Evolutionary conservation across 73 alveolate genomes (phyloP), one percentile per base, ranked within the genome.

Genomic region (Uronychia setigera): DNA sequence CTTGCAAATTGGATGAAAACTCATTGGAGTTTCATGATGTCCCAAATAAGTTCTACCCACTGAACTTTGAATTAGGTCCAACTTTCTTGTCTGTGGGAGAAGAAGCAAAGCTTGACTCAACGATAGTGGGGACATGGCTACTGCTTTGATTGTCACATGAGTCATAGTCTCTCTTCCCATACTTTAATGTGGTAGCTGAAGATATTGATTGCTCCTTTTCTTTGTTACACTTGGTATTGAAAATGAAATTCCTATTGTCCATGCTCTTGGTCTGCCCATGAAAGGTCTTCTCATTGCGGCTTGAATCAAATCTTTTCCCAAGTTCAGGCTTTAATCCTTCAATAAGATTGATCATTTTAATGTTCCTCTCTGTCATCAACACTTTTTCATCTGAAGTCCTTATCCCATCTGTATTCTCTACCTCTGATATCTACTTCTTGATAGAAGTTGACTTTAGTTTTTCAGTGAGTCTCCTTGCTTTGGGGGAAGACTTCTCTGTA

Each of bases 371-470:
- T n/a, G n/a, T n/a, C n/a, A 46, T 5, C 19, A 46, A 19, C n/a
- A n/a, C n/a, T n/a, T n/a, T n/a, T n/a, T n/a, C n/a, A n/a, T n/a
- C 67, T 46, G 67, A 46, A 19, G 67, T 46, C 67, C 67, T 46
- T n/a, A n/a, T n/a, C n/a, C n/a, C n/a, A n/a, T n/a, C n/a, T n/a
- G n/a, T n/a, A 46, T 11, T 5, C n/a, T 46, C 67, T 5, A 46
- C n/a, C 67, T 46, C 67, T 11, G 67, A 5, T 11, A 19, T 5
- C 67, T 46, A 11, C 67, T 46, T 46, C 67, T 11, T 46, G 67
- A 19, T 46, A 46, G 67, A n/a, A 11, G 67, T 46, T 5, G 67
- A 19, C 67, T 46, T 46, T 46, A 46, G 67, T 5, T 5, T 46
- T 5, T 19, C 19, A 5, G 67, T 46, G 67, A 19, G 67, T 46